These are phyloP conservation scores for Cryptococcus jaspeensis DNA, from an alignment of 1,284 basidiomycete species.

Conservation along the genomic window DNA sequence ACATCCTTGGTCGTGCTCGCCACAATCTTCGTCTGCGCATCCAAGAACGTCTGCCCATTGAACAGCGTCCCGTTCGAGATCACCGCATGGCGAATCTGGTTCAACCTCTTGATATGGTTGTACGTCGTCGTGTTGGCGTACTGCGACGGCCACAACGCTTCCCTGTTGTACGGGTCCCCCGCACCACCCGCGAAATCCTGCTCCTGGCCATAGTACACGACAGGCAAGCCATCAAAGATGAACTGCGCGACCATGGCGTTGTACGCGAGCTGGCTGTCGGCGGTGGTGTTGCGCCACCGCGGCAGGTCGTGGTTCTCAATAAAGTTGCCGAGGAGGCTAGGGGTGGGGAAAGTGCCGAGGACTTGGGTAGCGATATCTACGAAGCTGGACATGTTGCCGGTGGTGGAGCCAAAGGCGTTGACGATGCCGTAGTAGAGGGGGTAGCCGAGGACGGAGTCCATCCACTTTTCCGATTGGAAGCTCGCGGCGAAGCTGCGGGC, in stretches of 20 bases:
- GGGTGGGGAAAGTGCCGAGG: conserved; percentile 56
- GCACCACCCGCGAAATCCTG: conserved; percentile 60
- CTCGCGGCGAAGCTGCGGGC: conserved; percentile 25
- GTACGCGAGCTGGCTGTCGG: conserved; percentile 46
- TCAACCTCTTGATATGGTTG: conserved; percentile 63
- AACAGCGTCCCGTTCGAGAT: conserved; percentile 54
- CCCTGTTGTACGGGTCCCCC: conserved; percentile 69
- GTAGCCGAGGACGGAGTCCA: conserved; percentile 55
- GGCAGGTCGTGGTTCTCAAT: conserved; percentile 80
- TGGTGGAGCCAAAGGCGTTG: conserved; percentile 60
- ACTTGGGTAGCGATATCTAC: conserved; percentile 59
- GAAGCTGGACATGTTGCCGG: conserved; percentile 62
- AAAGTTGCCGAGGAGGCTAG: conserved; percentile 69
- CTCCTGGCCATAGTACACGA: conserved; percentile 73
- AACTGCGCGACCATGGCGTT: conserved; percentile 68
- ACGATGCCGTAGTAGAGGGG: conserved; percentile 68
- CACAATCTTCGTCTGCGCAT: conserved; percentile 61
- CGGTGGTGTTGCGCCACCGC: conserved; percentile 64
- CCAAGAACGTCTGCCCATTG: conserved; percentile 59
- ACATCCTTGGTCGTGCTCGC: conserved; percentile 61
- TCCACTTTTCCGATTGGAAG: conserved; percentile 42
- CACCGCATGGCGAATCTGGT: conserved; percentile 69
- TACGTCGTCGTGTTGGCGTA: conserved; percentile 58
- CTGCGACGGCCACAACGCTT: conserved; percentile 69
- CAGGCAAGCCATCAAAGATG: conserved; percentile 68